phyloP scores from a whole-genome alignment of 2,329 filamentous ascomycete species.

The Pseudogymnoascus sp. region DNA sequence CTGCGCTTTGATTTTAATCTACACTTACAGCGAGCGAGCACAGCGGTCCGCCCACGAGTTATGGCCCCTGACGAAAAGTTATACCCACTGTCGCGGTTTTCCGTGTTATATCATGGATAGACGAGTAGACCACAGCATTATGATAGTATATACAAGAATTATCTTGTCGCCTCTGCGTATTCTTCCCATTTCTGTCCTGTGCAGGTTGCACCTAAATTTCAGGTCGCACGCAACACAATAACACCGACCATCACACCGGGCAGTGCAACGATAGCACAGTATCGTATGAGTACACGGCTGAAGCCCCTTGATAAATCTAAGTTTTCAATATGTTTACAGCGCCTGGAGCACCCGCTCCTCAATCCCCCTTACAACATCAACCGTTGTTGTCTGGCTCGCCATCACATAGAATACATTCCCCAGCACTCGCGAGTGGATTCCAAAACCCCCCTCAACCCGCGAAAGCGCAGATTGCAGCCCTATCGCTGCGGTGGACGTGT shows the following conservation, averaged over 20 bases:
- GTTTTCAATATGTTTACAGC: background rate
- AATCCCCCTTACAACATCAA: background rate
- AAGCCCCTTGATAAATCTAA: background rate
- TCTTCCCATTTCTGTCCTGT: background rate
- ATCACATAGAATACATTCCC: slow-evolving; percentile 54
- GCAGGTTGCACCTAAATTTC: background rate
- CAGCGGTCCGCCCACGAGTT: background rate
- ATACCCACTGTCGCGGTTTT: background rate
- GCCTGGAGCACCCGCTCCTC: background rate
- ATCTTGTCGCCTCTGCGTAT: background rate
- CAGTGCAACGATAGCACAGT: background rate
- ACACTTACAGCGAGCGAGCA: background rate
- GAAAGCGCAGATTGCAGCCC: slow-evolving; percentile 34
- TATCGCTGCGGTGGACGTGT: slow-evolving; percentile 29
- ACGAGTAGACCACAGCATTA: background rate
- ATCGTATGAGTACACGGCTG: background rate
- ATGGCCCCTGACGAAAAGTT: background rate
- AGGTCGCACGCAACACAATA: background rate
- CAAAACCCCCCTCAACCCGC: slow-evolving; percentile 23
- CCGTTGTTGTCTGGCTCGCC: slow-evolving; percentile 39
- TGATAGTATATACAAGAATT: background rate
- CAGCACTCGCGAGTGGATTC: slow-evolving; percentile 45
- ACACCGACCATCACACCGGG: background rate
- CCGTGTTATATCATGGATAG: background rate
- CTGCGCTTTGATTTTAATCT: background rate